Conservation (phyloP, 345 rosid genomes). For the Zanthoxylum bungeanum region DNA sequence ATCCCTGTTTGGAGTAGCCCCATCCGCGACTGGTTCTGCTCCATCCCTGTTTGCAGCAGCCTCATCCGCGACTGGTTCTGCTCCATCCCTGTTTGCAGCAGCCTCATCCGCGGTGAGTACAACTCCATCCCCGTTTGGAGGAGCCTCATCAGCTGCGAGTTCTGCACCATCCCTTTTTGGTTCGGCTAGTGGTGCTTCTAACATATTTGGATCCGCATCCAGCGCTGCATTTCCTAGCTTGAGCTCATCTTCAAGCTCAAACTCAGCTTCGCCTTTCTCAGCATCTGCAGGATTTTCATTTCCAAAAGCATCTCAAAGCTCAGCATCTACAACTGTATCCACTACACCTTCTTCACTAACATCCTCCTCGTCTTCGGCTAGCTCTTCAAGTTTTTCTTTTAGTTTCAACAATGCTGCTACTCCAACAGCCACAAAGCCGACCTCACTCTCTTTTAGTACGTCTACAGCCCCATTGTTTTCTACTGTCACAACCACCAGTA, state of each 20-base stretch:
- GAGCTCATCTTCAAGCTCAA: conserved; percentile 14
- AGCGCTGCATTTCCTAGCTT: conserved; percentile 20
- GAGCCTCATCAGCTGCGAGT: conserved; percentile 20
- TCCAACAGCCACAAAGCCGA: conserved; percentile 35
- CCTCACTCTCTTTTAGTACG: conserved; percentile 30
- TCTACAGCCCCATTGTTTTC: conserved; percentile 46
- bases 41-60: conserved; percentile 20
- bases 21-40: conserved; percentile 23
- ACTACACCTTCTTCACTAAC: conserved; percentile 32
- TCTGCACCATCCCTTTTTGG: conserved; percentile 25
- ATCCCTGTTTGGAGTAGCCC: conserved; percentile 12
- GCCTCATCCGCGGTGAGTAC: conserved; percentile 19
- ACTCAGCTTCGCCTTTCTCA: conserved; percentile 33
- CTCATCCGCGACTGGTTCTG: not conserved
- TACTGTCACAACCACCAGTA: conserved; percentile 47
- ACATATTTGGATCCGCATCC: conserved; percentile 18
- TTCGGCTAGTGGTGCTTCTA: not conserved
- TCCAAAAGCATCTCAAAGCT: conserved; percentile 25
- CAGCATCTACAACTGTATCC: conserved; percentile 21
- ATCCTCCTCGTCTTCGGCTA: conserved; percentile 24
- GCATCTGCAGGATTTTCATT: conserved; percentile 48
- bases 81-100: conserved; percentile 10
- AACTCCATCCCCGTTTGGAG: conserved; percentile 27
- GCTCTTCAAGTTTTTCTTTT: conserved; percentile 43
- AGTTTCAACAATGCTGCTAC: conserved; percentile 39